Conservation (phyloP, 2,329 filamentous ascomycete genomes). For the Lasiodiplodia hormozganensis region DNA sequence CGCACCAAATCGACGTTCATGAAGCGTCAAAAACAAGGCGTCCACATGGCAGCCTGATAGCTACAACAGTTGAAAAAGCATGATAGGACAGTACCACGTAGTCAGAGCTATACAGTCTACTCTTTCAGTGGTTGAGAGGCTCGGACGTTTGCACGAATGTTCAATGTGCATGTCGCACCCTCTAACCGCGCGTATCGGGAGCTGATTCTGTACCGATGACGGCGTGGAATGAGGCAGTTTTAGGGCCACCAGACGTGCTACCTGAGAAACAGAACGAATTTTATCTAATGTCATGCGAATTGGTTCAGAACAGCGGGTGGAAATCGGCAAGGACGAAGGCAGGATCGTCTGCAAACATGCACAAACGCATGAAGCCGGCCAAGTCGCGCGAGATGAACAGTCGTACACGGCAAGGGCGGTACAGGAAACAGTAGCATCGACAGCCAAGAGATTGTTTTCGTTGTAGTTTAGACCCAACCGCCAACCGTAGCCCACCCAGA, state of each 20-base stretch:
- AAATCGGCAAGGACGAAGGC: not conserved
- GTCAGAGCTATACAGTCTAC: not conserved
- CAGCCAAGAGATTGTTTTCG: not conserved
- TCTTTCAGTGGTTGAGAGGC: not conserved
- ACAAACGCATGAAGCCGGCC: conserved; percentile 1
- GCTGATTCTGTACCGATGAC: not conserved
- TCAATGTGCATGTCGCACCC: not conserved
- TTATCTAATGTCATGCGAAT: not conserved
- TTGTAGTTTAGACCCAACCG: conserved; percentile 9
- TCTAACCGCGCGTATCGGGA: not conserved
- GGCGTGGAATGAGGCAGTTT: not conserved
- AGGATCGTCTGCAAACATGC: not conserved
- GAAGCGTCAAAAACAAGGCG: not conserved
- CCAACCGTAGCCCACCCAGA: not conserved
- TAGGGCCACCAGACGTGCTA: not conserved
- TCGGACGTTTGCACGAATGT: not conserved
- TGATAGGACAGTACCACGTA: not conserved
- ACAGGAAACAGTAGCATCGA: not conserved
- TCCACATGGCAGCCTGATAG: not conserved
- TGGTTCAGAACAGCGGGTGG: not conserved
- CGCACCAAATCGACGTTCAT: not conserved
- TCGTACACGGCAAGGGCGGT: not conserved
- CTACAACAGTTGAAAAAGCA: not conserved
- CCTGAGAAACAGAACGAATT: not conserved
- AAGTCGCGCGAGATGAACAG: not conserved